phyloP scores from a whole-genome alignment of 345 rosid genomes.

The Citropsis articulata region DNA sequence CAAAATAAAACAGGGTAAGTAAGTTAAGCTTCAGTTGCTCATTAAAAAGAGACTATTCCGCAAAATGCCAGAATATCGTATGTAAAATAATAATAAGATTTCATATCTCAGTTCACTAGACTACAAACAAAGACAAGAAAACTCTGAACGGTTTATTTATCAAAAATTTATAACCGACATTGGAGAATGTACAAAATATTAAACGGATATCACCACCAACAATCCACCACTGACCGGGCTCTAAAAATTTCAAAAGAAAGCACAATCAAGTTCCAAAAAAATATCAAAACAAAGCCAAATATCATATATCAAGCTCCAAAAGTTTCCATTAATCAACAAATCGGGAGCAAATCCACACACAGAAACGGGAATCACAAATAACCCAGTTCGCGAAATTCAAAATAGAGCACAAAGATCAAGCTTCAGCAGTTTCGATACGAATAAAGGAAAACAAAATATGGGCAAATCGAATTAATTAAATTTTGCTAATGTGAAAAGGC shows the following conservation, averaged over 20 bases:
- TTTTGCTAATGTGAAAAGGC: neutral
- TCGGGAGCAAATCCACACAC: neutral
- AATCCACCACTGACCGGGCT: neutral
- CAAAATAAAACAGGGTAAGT: neutral
- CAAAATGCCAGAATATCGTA: neutral
- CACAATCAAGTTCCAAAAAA: neutral
- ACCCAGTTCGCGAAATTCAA: constrained; percentile 20
- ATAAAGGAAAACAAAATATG: neutral
- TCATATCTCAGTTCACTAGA: neutral
- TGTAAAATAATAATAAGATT: neutral
- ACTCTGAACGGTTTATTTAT: neutral
- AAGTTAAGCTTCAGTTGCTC: neutral
- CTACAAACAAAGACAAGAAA: neutral
- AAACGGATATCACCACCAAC: neutral
- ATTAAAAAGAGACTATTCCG: neutral
- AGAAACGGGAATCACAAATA: neutral
- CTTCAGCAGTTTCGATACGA: constrained; percentile 9
- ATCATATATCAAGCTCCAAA: neutral
- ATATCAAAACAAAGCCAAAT: neutral
- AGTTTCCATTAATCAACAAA: neutral
- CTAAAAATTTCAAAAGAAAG: neutral
- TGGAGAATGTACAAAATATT: neutral
- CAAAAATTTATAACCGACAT: neutral
- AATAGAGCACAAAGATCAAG: neutral
- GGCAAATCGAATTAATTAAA: neutral